phyloP scores from a whole-genome alignment of 768 basidiomycete species.

The Lactifluus hygrophoroides region DNA sequence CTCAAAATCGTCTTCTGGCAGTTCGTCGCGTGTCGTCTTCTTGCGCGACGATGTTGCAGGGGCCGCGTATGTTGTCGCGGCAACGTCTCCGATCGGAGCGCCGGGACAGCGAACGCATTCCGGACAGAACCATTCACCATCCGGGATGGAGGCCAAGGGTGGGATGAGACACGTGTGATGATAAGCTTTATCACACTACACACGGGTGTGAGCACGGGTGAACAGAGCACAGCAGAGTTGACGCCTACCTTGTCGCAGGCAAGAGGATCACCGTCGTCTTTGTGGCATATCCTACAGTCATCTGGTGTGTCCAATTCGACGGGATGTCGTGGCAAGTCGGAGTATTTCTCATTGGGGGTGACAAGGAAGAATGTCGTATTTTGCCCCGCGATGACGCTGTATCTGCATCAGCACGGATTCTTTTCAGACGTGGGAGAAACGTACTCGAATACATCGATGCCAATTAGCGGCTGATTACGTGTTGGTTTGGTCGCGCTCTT shows the following conservation, averaged over 20 bases:
- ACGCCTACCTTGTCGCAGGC: slow-evolving; percentile 80
- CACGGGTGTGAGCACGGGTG: neutral
- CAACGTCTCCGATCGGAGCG: slow-evolving; percentile 31
- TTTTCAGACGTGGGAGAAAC: slow-evolving; percentile 19
- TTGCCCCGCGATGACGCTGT: slow-evolving; percentile 76
- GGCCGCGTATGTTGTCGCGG: neutral
- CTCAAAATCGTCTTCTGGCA: neutral
- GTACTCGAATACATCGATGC: slow-evolving; percentile 72
- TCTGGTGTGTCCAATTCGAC: slow-evolving; percentile 58
- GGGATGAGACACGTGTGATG: slow-evolving; percentile 78
- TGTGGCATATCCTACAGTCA: slow-evolving; percentile 61
- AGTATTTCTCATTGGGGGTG: slow-evolving; percentile 60
- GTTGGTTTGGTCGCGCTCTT: slow-evolving; percentile 85
- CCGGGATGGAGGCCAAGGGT: slow-evolving; percentile 67
- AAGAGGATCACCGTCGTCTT: slow-evolving; percentile 65
- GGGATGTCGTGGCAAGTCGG: slow-evolving; percentile 77
- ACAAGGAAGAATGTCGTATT: slow-evolving; percentile 83
- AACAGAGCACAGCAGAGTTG: neutral
- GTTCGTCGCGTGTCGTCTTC: neutral
- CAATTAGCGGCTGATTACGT: slow-evolving; percentile 58
- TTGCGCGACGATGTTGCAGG: slow-evolving; percentile 3
- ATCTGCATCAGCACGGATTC: neutral
- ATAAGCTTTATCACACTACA: slow-evolving; percentile 82
- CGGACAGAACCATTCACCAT: slow-evolving; percentile 91
- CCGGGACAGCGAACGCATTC: slow-evolving; percentile 55